phyloP scores from a whole-genome alignment of 495 filamentous ascomycete species.

The Lasiosphaeria hispida region DNA sequence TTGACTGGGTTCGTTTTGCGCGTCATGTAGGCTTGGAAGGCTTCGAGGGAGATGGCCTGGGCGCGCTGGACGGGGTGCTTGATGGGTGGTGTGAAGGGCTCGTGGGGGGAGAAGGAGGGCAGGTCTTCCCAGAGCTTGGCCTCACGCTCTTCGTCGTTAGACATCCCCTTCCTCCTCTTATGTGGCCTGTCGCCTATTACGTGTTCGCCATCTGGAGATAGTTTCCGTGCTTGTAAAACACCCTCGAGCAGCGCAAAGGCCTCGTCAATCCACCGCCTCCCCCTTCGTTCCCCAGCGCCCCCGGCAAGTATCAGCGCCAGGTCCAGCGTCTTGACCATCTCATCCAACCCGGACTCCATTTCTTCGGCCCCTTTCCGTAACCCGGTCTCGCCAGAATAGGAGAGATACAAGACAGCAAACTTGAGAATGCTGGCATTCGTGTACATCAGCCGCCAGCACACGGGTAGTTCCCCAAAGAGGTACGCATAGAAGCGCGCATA shows the following conservation, averaged over 20 bases:
- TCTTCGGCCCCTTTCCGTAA: conserved; percentile 4
- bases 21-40: conserved; percentile 63
- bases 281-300: conserved; percentile 49
- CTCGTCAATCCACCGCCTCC: conserved; percentile 59
- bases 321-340: conserved; percentile 67
- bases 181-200: conserved; percentile 9
- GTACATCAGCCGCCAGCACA: conserved; percentile 73
- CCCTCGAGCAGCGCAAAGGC: conserved; percentile 48
- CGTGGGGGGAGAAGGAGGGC: conserved; percentile 41
- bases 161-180: conserved; percentile 27
- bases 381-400: background rate
- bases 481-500: conserved; percentile 68
- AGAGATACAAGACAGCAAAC: conserved; percentile 41
- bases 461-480: conserved; percentile 70
- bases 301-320: conserved; percentile 81
- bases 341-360: conserved; percentile 36
- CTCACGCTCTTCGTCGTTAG: background rate
- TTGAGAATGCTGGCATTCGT: conserved; percentile 74
- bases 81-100: conserved; percentile 44
- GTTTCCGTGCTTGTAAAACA: conserved; percentile 15
- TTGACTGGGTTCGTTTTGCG: conserved; percentile 6
- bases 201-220: background rate
- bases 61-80: conserved; percentile 33
- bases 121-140: conserved; percentile 11
- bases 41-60: conserved; percentile 51